Evolutionary conservation across 345 rosid genomes (phyloP), one percentile per base, ranked within the genome.

Genomic region (Noccaea bulbosa): DNA sequence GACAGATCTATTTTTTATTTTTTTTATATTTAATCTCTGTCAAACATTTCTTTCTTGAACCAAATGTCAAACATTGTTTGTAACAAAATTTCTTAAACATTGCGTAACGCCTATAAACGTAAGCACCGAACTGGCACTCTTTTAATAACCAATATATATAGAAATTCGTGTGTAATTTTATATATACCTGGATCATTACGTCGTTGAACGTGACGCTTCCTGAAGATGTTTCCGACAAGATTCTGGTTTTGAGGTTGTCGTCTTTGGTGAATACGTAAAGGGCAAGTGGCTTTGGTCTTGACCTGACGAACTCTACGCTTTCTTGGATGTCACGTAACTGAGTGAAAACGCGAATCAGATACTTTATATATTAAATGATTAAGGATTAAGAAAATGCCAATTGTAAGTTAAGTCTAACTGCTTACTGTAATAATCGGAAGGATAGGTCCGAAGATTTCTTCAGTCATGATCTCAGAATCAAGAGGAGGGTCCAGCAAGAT

Each of bases 181-280:
- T 17, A 12, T n/a, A n/a, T 41, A 12, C 45, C 45, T 41, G 45
- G 45, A 11, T 41, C 45, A 41, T 11, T 14, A 41, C 45, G 12
- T 41, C 45, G 45, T 41, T 41, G 15, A 41, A 41, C 15, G 45
- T 41, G 45, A 41, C 45, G 45, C 45, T 41, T 41, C 45, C 45
- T 41, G 45, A 41, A 15, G 45, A 41, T 41, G 45, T 41, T 12
- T 41, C 45, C 45, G 15, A 41, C 45, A 41, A 41, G 15, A 41
- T 41, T 11, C 45, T 41, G 1, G 45, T 41, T 41, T 41, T 41
- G 6, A 41, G 45, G 45, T 41, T 41, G 6, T 41, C 15, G 14
- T 41, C 15, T 11, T 41, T 41, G 45, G 45, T 41, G 45, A 41
- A 41, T 41, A 41, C 45, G n/a, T 41, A 41, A 41, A 41, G 2